A percentile compares a stretch with the other conserved stretches of the same genome.
phyloP scores from a whole-genome alignment of 306 rosid species.

The apple (Malus domestica) region ASM211411v1 NC_041799.1:15291501-15292000 shows the following conservation, averaged over 20 bases:
- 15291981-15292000: neutral
- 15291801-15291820: constrained; percentile 12
- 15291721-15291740: constrained; percentile 22
- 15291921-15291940: neutral
- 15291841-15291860: neutral
- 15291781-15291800: constrained; percentile 18
- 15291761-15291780: constrained; percentile 5
- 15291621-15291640: constrained; percentile 45
- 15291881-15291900: neutral
- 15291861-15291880: neutral
- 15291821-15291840: constrained; percentile 3
- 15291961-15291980: neutral
- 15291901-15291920: neutral
- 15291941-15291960: neutral
- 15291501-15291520: constrained; percentile 75
- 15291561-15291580: constrained; percentile 49
- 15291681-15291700: constrained; percentile 1
- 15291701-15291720: neutral
- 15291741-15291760: constrained; percentile 21
- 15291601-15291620: constrained; percentile 87
- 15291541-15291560: constrained; percentile 88
- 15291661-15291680: neutral
- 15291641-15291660: neutral
- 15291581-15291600: constrained; percentile 48
- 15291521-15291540: constrained; percentile 74